Evolutionary conservation across 176 grass and related monocot species (phyloP).

Genomic region (Zizania latifolia): DNA sequence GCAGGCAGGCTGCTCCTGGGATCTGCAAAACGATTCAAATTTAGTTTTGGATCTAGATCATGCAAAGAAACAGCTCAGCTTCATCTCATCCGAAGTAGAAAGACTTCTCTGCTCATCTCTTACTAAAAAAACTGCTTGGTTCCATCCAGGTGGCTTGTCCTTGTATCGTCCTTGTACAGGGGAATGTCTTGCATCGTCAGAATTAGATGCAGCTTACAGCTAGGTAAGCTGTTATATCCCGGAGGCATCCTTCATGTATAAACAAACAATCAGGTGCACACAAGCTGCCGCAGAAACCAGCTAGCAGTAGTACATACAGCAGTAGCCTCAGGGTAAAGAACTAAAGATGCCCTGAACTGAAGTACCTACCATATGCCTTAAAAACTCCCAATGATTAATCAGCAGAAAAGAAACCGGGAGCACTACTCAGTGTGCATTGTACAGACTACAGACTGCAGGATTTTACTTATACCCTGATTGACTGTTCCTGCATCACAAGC

Average conservation of each 20-base stretch:
- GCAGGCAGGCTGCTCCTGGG: conserved; percentile 34
- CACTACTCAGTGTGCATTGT: conserved; percentile 29
- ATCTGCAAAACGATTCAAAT: conserved; percentile 60
- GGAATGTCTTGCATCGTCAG: conserved; percentile 39
- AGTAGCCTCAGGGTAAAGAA: conserved; percentile 17
- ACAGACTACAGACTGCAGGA: background rate
- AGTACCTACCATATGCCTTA: conserved; percentile 38
- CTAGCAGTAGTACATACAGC: background rate
- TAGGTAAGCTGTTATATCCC: too few species aligned
- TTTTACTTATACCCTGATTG: too few species aligned
- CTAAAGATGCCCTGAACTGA: conserved; percentile 7
- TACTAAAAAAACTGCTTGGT: conserved; percentile 24
- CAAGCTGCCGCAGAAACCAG: conserved; percentile 10
- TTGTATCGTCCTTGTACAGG: conserved; percentile 26
- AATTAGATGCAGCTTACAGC: too few species aligned
- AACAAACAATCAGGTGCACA: too few species aligned
- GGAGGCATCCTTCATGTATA: too few species aligned
- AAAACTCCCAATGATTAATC: conserved; percentile 67
- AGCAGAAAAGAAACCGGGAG: background rate
- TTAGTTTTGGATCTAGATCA: conserved; percentile 59
- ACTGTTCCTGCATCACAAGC: conserved; percentile 32
- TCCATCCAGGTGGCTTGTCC: too few species aligned
- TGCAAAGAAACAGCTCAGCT: conserved; percentile 35
- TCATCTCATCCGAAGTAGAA: conserved; percentile 30
- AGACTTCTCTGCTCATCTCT: conserved; percentile 1